phyloP scores from a whole-genome alignment of 192 early-diverging fungal species.

The Obelidium mucronatum region DNA sequence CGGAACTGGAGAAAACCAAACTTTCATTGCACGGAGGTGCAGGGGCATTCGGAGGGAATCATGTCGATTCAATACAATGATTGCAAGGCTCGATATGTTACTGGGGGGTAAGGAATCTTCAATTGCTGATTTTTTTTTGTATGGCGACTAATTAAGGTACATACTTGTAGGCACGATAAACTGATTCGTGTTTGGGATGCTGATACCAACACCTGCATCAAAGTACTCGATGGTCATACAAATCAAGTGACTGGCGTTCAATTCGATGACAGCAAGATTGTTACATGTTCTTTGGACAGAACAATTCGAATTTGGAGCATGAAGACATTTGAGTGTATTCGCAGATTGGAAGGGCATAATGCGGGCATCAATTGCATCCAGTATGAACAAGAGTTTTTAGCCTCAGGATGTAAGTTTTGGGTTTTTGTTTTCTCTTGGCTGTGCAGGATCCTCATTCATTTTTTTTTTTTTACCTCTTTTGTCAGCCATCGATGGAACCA shows the following conservation, averaged over 20 bases:
- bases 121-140: neutral
- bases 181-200: constrained; percentile 89
- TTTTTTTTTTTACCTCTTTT: neutral
- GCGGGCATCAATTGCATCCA: constrained; percentile 86
- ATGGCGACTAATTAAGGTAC: neutral
- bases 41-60: constrained; percentile 89
- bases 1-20: constrained; percentile 93
- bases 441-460: neutral
- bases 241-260: constrained; percentile 87
- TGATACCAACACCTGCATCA: constrained; percentile 81
- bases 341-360: constrained; percentile 77
- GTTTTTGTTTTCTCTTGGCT: constrained; percentile 21
- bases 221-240: constrained; percentile 83
- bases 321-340: constrained; percentile 86
- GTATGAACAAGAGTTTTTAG: constrained; percentile 79
- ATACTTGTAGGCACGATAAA: constrained; percentile 67
- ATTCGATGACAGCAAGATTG: constrained; percentile 93
- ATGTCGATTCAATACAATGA: constrained; percentile 92
- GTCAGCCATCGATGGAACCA: constrained; percentile 72
- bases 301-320: constrained; percentile 93
- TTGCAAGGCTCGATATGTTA: constrained; percentile 71
- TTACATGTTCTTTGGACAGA: constrained; percentile 91
- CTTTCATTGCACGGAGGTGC: constrained; percentile 67
- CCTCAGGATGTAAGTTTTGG: constrained; percentile 67
- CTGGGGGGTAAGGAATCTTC: constrained; percentile 67